Evolutionary conservation across 495 filamentous ascomycete species (phyloP).

Genomic region (Penicillium maclennaniae): DNA sequence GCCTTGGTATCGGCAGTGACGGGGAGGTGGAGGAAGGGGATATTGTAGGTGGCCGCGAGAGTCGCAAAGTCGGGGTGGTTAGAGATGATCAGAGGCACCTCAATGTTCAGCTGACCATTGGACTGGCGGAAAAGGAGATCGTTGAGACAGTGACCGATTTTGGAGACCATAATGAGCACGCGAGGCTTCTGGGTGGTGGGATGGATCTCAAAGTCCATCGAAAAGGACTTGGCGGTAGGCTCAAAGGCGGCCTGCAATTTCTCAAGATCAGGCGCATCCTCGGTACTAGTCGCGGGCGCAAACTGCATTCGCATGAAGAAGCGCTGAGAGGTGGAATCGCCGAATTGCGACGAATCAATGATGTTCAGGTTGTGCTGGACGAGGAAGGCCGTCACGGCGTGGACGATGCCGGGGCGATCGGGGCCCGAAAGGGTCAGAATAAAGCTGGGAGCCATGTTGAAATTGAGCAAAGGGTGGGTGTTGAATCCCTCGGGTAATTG

Average conservation of each 20-base stretch:
- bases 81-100: slow-evolving; percentile 63
- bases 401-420: slow-evolving; percentile 70
- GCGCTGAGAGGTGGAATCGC: slow-evolving; percentile 57
- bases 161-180: slow-evolving; percentile 77
- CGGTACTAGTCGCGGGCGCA: slow-evolving; percentile 37
- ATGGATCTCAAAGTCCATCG: slow-evolving; percentile 61
- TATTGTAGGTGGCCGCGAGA: slow-evolving; percentile 64
- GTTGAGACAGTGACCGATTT: slow-evolving; percentile 77
- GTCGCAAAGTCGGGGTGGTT: slow-evolving; percentile 70
- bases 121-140: slow-evolving; percentile 71
- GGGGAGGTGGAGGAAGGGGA: slow-evolving; percentile 70
- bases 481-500: slow-evolving; percentile 23
- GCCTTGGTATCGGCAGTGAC: slow-evolving; percentile 66
- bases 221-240: slow-evolving; percentile 51
- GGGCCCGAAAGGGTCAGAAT: slow-evolving; percentile 73
- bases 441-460: slow-evolving; percentile 49
- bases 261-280: slow-evolving; percentile 39
- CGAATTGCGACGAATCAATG: slow-evolving; percentile 70
- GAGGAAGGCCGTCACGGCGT: slow-evolving; percentile 69
- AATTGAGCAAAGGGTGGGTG: slow-evolving; percentile 19
- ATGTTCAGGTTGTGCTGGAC: slow-evolving; percentile 66
- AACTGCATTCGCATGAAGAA: slow-evolving; percentile 83
- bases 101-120: slow-evolving; percentile 57
- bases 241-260: slow-evolving; percentile 45
- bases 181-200: slow-evolving; percentile 58